Evolutionary conservation across 2,329 filamentous ascomycete species (phyloP).

Genomic region (Aureobasidium subglaciale): DNA sequence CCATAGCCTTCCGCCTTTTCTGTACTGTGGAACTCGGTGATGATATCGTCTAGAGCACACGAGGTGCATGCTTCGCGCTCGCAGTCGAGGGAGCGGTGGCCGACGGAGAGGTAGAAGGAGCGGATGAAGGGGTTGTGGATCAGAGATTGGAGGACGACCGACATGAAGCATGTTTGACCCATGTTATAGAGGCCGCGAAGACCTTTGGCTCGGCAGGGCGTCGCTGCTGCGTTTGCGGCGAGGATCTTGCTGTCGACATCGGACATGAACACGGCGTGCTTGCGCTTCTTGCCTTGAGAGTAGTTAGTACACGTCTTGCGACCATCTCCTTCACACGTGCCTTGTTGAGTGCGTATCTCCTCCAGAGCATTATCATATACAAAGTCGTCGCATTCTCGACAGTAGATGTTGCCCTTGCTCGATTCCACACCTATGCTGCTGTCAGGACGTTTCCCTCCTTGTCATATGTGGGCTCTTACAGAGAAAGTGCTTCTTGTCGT

Average conservation of each 20-base stretch:
- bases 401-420: constrained; percentile 65
- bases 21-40: constrained; percentile 57
- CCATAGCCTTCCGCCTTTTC: constrained; percentile 86
- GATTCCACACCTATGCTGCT: constrained; percentile 63
- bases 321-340: constrained; percentile 40
- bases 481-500: constrained; percentile 67
- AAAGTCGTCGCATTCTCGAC: constrained; percentile 74
- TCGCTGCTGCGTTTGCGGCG: constrained; percentile 66
- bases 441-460: neutral
- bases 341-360: constrained; percentile 63
- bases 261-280: constrained; percentile 47
- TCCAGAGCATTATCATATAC: constrained; percentile 78
- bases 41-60: constrained; percentile 56
- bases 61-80: constrained; percentile 49
- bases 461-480: constrained; percentile 43
- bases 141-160: constrained; percentile 87
- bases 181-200: constrained; percentile 93
- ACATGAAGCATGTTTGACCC: constrained; percentile 98
- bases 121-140: constrained; percentile 88
- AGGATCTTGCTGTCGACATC: constrained; percentile 67
- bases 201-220: constrained; percentile 79
- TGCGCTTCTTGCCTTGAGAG: constrained; percentile 55
- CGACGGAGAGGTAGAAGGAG: constrained; percentile 87
- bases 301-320: neutral
- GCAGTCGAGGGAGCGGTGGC: constrained; percentile 75